Evolutionary conservation across 805 yeast genomes (phyloP).

Genomic region (Ogataea corticis): DNA sequence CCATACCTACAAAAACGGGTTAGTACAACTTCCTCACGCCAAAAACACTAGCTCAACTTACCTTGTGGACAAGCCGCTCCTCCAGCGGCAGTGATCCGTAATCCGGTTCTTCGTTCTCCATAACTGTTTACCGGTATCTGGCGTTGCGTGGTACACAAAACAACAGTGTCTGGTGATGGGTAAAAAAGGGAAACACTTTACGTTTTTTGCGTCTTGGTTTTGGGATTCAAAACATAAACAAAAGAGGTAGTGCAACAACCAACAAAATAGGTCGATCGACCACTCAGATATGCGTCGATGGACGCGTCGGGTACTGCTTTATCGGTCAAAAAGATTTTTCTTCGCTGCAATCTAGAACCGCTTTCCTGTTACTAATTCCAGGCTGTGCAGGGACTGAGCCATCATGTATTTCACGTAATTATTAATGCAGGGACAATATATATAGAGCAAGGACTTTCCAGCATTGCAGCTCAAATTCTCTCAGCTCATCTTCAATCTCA

Average conservation of each 20-base stretch:
- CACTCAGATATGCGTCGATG: no score
- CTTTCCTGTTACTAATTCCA: neutral
- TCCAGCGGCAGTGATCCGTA: constrained; percentile 61
- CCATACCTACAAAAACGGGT: constrained; percentile 52
- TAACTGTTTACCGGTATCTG: neutral
- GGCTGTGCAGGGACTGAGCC: neutral
- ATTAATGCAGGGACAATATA: neutral
- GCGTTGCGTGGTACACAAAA: neutral
- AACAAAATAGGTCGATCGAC: neutral
- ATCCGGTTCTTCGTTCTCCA: constrained; percentile 53
- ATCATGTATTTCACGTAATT: neutral
- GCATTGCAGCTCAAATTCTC: no score
- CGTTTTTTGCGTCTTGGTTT: neutral
- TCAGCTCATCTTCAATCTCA: no score
- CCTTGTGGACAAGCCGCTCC: constrained; percentile 66
- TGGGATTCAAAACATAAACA: constrained; percentile 3
- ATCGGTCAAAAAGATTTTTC: no score
- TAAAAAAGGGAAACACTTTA: neutral
- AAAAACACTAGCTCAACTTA: constrained; percentile 28
- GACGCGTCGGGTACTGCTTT: no score
- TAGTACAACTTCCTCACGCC: constrained; percentile 4
- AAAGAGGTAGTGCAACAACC: neutral
- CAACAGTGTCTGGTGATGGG: neutral
- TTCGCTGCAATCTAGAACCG: neutral
- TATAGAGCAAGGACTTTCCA: no score